A percentile compares a stretch with the other conserved stretches of the same genome.
Evolutionary conservation across 768 basidiomycete species (phyloP).

Genomic region (Pleurotus pulmonarius): DNA sequence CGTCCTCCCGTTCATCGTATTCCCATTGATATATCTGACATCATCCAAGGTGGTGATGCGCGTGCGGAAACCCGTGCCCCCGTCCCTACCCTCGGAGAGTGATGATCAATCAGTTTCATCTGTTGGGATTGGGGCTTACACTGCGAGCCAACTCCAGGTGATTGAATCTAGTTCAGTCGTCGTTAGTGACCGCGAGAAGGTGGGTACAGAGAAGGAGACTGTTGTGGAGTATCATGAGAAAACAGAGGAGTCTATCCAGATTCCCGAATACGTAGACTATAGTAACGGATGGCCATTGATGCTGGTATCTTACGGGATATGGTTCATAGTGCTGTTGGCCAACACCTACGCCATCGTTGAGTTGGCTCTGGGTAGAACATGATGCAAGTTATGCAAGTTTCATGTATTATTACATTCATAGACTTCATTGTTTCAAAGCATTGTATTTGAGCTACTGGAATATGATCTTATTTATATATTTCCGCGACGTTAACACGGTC

Average conservation of each 20-base stretch:
- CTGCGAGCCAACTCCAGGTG: too few relatives aligned
- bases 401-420: not conserved
- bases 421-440: not conserved
- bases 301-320: slow-evolving; percentile 40
- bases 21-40: slow-evolving; percentile 70
- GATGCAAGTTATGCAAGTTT: not conserved
- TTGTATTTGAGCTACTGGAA: too few relatives aligned
- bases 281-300: slow-evolving; percentile 36
- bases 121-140: not conserved
- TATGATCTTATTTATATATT: not conserved
- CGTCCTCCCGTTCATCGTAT: slow-evolving; percentile 70
- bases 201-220: not conserved
- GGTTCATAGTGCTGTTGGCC: slow-evolving; percentile 43
- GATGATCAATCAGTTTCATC: not conserved
- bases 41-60: slow-evolving; percentile 60
- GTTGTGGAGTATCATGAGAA: slow-evolving; percentile 5
- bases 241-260: slow-evolving; percentile 9
- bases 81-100: not conserved
- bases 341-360: slow-evolving; percentile 51
- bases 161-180: too few relatives aligned
- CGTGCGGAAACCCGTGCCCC: slow-evolving; percentile 34
- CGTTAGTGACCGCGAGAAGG: not conserved
- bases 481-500: not conserved
- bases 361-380: slow-evolving; percentile 27
- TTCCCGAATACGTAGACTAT: slow-evolving; percentile 29